A percentile compares a stretch with the other conserved stretches of the same genome.
phyloP scores from a whole-genome alignment of 176 grass and related monocot genomes.

The Bromus sterilis region DNA sequence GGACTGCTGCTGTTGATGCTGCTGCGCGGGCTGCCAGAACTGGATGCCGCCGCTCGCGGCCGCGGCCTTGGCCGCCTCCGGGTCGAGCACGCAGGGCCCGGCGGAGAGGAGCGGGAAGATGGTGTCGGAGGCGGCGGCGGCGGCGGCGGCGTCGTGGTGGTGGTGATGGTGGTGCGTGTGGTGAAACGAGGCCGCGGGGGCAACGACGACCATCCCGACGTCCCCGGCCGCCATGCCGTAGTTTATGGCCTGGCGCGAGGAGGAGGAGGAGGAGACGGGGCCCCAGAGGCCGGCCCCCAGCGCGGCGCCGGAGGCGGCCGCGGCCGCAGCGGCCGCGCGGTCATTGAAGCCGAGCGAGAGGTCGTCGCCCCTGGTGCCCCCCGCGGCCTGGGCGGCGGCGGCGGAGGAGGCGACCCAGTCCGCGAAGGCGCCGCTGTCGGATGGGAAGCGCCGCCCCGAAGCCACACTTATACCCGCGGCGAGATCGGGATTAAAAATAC shows the following conservation, averaged over 20 bases:
- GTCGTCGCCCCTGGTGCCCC: conserved; percentile 60
- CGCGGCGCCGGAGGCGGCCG: conserved; percentile 45
- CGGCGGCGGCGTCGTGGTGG: conserved; percentile 35
- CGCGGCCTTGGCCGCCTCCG: conserved; percentile 25
- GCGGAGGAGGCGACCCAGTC: conserved; percentile 86
- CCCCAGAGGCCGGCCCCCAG: conserved; percentile 36
- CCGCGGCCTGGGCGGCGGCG: conserved; percentile 29
- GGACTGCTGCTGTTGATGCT: conserved; percentile 22
- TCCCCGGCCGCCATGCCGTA: conserved; percentile 68
- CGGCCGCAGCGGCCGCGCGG: conserved; percentile 39
- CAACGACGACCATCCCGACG: conserved; percentile 76
- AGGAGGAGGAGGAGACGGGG: conserved; percentile 1
- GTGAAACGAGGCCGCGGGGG: conserved; percentile 77
- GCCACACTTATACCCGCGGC: conserved; percentile 52
- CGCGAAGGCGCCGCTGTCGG: conserved; percentile 97
- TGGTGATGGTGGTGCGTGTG: conserved; percentile 74
- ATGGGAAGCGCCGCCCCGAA: conserved; percentile 98
- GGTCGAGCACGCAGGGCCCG: conserved; percentile 45
- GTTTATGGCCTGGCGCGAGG: conserved; percentile 46
- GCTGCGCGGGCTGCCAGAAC: conserved; percentile 54
- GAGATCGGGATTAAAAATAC: conserved; percentile 12
- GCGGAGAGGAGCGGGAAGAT: conserved; percentile 85
- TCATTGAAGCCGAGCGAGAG: conserved; percentile 98
- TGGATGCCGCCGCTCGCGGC: conserved; percentile 48
- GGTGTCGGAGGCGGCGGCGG: conserved; percentile 12